Base-by-base conservation (phyloP, 345 rosid species). In the Odontarrhena argentea region DNA sequence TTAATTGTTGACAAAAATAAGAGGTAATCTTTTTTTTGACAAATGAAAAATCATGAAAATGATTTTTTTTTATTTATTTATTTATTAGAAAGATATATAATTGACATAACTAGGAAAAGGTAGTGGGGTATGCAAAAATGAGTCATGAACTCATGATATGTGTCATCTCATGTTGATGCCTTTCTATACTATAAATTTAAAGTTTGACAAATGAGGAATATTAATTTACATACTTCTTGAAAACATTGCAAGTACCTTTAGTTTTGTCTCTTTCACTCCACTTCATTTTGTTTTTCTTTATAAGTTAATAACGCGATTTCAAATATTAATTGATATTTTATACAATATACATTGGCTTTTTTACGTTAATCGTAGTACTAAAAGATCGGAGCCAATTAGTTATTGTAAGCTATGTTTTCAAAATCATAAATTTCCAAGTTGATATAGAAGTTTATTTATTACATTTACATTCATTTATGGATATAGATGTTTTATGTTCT, bases 161-260 rank as follows among this genome's bases (percentile, higher is more conserved):
- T 25, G 60, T 51, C 66, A 50, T 68, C 47, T 59, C 53, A 24
- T 60, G 48, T 35, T 70, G 62, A 70, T 54, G 34, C 38, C 34
- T 70, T 54, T 43, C 9, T 46, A 63, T 14, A 26, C 25, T 28
- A 71, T 71, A 22, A 55, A 51, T 50, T 18, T 60, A 68, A 38
- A 5, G 24, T 59, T 60, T 42, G 36, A 69, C 74, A 35, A 46
- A 13, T 30, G 4, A 47, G 44, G 34, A 30, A 28, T 45, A 8
- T 26, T 18, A 18, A 18, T 18, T 0, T 18, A 18, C 1, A 38
- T 37, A 46, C 40, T 55, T 55, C 26, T 47, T 61, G 9, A 6
- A 52, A 35, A 10, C 15, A 9, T 54, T 62, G 55, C 36, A 12
- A 14, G 37, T 24, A 7, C 49, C 14, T 64, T 38, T 49, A 52